phyloP scores from a whole-genome alignment of 352 stramenopile genomes.

The Thalassiosira livingstoniorum region DNA sequence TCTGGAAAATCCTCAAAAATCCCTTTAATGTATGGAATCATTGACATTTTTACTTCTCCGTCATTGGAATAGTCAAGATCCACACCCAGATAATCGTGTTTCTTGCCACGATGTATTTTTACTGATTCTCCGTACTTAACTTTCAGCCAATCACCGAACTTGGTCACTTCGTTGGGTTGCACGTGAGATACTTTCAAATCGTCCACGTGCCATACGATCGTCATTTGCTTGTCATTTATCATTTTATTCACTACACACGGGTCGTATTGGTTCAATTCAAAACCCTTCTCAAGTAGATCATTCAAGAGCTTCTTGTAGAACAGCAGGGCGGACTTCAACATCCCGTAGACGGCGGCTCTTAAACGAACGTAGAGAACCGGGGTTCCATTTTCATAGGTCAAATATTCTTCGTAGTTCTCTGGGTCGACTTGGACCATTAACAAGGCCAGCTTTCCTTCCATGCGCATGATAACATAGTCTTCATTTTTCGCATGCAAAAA shows the following conservation, averaged over 20 bases:
- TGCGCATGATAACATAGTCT: conserved; percentile 16
- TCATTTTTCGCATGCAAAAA: conserved; percentile 44
- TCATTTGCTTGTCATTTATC: conserved; percentile 57
- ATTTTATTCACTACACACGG: conserved; percentile 63
- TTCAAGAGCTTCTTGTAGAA: conserved; percentile 56
- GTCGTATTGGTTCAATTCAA: conserved; percentile 64
- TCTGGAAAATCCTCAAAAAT: conserved; percentile 20
- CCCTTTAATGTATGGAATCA: conserved; percentile 40
- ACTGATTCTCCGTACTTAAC: too few species aligned
- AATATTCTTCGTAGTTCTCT: conserved; percentile 11
- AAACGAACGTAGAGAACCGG: conserved; percentile 36
- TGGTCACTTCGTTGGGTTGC: too few species aligned
- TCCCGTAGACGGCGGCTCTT: conserved; percentile 54
- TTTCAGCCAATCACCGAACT: too few species aligned
- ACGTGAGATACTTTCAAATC: conserved; percentile 45
- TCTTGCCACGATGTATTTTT: too few species aligned
- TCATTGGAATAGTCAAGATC: conserved; percentile 39
- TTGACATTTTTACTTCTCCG: conserved; percentile 27
- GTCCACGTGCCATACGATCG: conserved; percentile 60
- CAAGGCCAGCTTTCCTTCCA: conserved; percentile 32
- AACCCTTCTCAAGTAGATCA: neutral
- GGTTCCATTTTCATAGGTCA: neutral
- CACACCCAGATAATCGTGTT: conserved; percentile 56
- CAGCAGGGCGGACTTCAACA: conserved; percentile 25
- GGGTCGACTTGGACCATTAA: conserved; percentile 29